Conservation (phyloP, 176 grass and related monocot genomes). For the Oryza nivara region DNA sequence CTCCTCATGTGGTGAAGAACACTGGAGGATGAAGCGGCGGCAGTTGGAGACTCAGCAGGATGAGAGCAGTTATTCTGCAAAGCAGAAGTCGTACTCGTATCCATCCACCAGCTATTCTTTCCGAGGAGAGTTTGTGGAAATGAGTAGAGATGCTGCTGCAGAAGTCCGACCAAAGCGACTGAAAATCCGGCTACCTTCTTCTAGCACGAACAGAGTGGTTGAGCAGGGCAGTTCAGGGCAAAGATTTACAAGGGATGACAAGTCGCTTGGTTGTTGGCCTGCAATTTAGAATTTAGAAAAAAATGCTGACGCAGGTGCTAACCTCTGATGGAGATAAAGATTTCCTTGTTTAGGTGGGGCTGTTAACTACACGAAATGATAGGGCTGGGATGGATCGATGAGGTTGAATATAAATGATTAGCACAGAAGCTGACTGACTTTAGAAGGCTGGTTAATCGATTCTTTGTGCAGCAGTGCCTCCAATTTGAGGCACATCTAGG, state of each 20-base stretch:
- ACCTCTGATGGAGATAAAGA: conserved; percentile 34
- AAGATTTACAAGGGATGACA: conserved; percentile 45
- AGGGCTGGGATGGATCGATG: conserved; percentile 1
- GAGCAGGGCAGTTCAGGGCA: conserved; percentile 42
- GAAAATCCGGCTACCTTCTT: conserved; percentile 47
- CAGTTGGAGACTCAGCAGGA: conserved; percentile 35
- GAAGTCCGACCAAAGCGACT: conserved; percentile 50
- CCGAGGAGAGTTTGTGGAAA: conserved; percentile 7
- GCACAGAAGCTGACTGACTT: conserved; percentile 47
- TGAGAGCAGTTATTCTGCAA: conserved; percentile 4
- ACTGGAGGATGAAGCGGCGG: conserved; percentile 48
- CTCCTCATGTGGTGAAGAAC: conserved; percentile 57
- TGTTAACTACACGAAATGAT: conserved; percentile 46
- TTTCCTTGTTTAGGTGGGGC: conserved; percentile 47
- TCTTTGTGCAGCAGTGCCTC: conserved; percentile 60
- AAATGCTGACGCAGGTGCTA: conserved; percentile 39
- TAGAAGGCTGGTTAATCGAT: conserved; percentile 57
- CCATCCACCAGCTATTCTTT: conserved; percentile 30
- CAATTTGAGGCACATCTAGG: conserved; percentile 54
- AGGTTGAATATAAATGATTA: conserved; percentile 31
- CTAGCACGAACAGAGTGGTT: conserved; percentile 27
- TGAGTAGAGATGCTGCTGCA: conserved; percentile 37
- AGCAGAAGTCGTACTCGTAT: conserved; percentile 28
- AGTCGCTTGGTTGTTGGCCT: conserved; percentile 38
- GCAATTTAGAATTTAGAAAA: conserved; percentile 30